These are phyloP conservation scores for Umbelopsis isabellina DNA, from an alignment of 192 early-diverging fungal species.

Conservation along the genomic window DNA sequence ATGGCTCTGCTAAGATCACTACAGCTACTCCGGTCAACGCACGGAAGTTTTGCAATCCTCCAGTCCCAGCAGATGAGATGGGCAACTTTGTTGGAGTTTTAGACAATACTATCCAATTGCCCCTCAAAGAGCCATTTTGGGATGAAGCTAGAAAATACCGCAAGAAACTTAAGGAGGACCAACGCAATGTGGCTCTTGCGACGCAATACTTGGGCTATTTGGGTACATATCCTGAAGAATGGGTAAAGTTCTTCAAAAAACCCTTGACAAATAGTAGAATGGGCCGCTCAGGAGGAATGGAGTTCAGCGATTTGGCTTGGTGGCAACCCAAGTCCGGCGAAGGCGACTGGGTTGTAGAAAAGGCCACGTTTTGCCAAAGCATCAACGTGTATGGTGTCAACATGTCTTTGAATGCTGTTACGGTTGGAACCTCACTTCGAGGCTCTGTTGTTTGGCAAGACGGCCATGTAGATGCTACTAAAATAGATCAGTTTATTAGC, in stretches of 20 bases:
- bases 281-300: constrained; percentile 34
- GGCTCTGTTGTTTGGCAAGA: constrained; percentile 30
- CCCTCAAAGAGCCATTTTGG: constrained; percentile 23
- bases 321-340: background rate
- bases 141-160: constrained; percentile 22
- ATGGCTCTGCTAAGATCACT: background rate
- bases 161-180: constrained; percentile 16
- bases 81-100: constrained; percentile 39
- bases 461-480: constrained; percentile 11
- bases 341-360: constrained; percentile 12
- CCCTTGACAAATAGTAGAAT: constrained; percentile 26
- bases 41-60: constrained; percentile 26
- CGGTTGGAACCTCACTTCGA: constrained; percentile 12
- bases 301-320: constrained; percentile 38
- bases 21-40: constrained; percentile 31
- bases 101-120: background rate
- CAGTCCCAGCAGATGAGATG: constrained; percentile 4
- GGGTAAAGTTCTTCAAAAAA: constrained; percentile 18
- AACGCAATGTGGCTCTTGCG: background rate
- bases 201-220: constrained; percentile 19
- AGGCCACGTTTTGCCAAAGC: constrained; percentile 33
- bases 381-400: constrained; percentile 24
- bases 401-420: constrained; percentile 25
- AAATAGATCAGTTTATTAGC: background rate
- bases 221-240: constrained; percentile 25